Evolutionary conservation across 2,329 filamentous ascomycete species (phyloP).

Genomic region (Juglanconis sp.): DNA sequence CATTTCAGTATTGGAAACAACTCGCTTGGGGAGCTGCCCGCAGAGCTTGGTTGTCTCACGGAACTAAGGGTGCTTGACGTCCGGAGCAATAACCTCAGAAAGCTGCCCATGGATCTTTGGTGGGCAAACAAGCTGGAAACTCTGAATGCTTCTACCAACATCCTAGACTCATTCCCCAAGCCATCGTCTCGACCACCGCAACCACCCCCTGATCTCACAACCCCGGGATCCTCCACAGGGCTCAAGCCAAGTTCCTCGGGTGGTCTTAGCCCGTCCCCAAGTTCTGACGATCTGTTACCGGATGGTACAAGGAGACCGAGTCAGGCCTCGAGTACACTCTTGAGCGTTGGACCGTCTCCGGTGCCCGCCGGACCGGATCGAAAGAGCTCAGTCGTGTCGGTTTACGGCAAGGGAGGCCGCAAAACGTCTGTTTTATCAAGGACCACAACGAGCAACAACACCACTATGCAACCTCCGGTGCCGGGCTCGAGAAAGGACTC

Average conservation of each 20-base stretch:
- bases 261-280: conserved; percentile 59
- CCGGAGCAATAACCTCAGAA: conserved; percentile 87
- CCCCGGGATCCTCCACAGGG: conserved; percentile 24
- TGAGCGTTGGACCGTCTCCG: conserved; percentile 75
- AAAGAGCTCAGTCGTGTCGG: conserved; percentile 81
- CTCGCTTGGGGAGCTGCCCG: conserved; percentile 75
- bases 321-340: conserved; percentile 72
- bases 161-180: conserved; percentile 87
- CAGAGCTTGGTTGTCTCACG: conserved; percentile 81
- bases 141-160: conserved; percentile 92
- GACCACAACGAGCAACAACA: conserved; percentile 43
- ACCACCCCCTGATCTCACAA: conserved; percentile 48
- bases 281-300: conserved; percentile 69
- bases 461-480: conserved; percentile 45
- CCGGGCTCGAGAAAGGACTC: conserved; percentile 77
- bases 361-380: conserved; percentile 57
- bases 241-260: conserved; percentile 35
- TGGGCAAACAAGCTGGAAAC: conserved; percentile 87
- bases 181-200: conserved; percentile 69
- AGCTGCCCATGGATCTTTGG: conserved; percentile 92
- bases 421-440: conserved; percentile 82
- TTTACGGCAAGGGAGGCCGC: conserved; percentile 73
- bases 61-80: conserved; percentile 86
- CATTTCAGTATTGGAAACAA: conserved; percentile 95
- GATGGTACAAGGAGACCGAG: conserved; percentile 70